Conservation (phyloP, 2,329 filamentous ascomycete species). For the Microcyclospora pomicola region DNA sequence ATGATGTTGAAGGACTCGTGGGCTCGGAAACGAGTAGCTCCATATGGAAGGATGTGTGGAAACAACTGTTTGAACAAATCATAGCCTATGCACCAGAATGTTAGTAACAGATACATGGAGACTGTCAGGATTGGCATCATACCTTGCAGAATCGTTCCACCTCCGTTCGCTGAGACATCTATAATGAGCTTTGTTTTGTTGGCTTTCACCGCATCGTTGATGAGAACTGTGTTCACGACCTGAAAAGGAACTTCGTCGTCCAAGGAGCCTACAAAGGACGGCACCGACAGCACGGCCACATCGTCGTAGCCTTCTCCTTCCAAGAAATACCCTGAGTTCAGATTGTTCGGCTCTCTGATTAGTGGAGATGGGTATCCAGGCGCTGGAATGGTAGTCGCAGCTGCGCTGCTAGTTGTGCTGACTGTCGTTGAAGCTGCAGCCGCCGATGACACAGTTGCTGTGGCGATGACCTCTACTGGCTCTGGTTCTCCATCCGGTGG, state of each 20-base stretch:
- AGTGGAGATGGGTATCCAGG: constrained; percentile 33
- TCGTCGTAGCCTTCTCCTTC: constrained; percentile 31
- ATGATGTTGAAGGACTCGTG: constrained; percentile 33
- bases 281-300: constrained; percentile 32
- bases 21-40: constrained; percentile 38
- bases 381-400: constrained; percentile 16
- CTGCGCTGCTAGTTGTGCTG: constrained; percentile 4
- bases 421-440: constrained; percentile 7
- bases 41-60: constrained; percentile 36
- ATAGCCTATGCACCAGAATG: constrained; percentile 22
- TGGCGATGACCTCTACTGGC: constrained; percentile 3
- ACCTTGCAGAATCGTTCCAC: constrained; percentile 45
- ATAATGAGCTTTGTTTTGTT: constrained; percentile 48
- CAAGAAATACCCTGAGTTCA: constrained; percentile 35
- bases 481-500: constrained; percentile 7
- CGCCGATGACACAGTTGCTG: constrained; percentile 4
- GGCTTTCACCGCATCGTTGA: constrained; percentile 29
- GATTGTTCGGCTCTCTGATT: constrained; percentile 26
- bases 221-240: constrained; percentile 27
- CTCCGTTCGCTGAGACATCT: constrained; percentile 45
- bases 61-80: constrained; percentile 48
- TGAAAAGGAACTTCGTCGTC: constrained; percentile 26
- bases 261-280: constrained; percentile 26
- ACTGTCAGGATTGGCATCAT: neutral
- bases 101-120: neutral